Conservation (phyloP, 176 grass and related monocot genomes). For the Cocos nucifera region DNA sequence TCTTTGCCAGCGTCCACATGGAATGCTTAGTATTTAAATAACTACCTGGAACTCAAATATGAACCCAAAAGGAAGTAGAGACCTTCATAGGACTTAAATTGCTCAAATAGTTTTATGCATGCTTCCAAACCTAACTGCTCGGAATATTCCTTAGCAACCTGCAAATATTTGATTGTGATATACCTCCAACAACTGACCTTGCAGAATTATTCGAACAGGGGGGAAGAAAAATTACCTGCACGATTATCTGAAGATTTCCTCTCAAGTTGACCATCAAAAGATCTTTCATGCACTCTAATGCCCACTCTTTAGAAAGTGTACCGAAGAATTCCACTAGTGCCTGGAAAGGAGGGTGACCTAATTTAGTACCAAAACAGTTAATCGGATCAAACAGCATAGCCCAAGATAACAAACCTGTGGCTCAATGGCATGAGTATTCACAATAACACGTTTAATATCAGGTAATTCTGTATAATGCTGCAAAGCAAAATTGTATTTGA, state of each 20-base stretch:
- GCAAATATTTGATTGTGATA: conserved; percentile 8
- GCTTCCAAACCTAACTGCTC: conserved; percentile 77
- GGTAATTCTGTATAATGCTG: conserved; percentile 92
- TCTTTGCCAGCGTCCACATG: too few relatives aligned
- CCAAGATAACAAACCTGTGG: conserved; percentile 63
- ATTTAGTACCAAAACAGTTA: background rate
- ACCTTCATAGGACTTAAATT: conserved; percentile 98
- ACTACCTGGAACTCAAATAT: conserved; percentile 91
- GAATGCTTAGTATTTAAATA: conserved; percentile 1
- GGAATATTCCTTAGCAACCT: conserved; percentile 90
- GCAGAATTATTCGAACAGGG: background rate
- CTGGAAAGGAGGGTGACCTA: conserved; percentile 16
- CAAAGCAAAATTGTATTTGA: conserved; percentile 22
- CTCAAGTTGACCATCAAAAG: conserved; percentile 84
- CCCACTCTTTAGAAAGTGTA: conserved; percentile 87
- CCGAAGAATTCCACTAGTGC: conserved; percentile 97
- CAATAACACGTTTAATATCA: conserved; percentile 93
- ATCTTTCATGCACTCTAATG: conserved; percentile 97
- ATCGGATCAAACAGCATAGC: background rate
- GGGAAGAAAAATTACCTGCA: conserved; percentile 46
- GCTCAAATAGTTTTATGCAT: conserved; percentile 95
- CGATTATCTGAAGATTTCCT: conserved; percentile 98
- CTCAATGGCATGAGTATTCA: conserved; percentile 96
- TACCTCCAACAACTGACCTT: background rate
- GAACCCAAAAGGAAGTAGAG: conserved; percentile 97